phyloP scores from a whole-genome alignment of 179 eudicot genomes.

The Drosera spatulata region DNA sequence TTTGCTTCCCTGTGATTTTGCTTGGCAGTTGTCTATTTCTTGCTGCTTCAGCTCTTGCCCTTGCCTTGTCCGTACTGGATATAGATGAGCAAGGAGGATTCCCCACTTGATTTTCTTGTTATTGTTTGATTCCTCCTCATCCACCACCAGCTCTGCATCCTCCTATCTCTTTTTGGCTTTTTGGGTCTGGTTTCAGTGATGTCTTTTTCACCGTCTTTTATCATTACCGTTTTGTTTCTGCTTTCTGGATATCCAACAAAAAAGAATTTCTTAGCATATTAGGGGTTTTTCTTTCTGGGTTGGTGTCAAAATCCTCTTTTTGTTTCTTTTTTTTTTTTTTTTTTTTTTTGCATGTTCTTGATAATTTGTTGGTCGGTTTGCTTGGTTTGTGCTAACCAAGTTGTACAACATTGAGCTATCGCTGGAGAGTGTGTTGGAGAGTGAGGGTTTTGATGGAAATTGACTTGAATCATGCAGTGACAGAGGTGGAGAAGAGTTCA shows the following conservation, averaged over 20 bases:
- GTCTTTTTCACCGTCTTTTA: background rate
- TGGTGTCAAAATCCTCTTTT: slow-evolving; percentile 18
- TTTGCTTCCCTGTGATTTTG: slow-evolving; percentile 31
- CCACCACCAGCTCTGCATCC: background rate
- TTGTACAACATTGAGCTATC: background rate
- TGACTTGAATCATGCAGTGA: slow-evolving; percentile 67
- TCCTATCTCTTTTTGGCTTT: slow-evolving; percentile 5
- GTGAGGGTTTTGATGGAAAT: slow-evolving; percentile 45
- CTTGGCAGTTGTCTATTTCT: slow-evolving; percentile 50
- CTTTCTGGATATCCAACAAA: slow-evolving; percentile 19
- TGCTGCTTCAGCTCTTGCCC: slow-evolving; percentile 22
- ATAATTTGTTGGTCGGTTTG: slow-evolving; percentile 4
- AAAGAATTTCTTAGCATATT: slow-evolving; percentile 26
- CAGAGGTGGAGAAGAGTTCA: slow-evolving; percentile 31
- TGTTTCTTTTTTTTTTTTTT: slow-evolving; percentile 8
- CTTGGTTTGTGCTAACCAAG: slow-evolving; percentile 2
- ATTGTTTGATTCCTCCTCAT: slow-evolving; percentile 31
- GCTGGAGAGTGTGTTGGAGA: slow-evolving; percentile 3
- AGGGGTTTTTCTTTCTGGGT: slow-evolving; percentile 18
- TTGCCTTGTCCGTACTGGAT: slow-evolving; percentile 36
- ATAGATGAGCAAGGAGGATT: slow-evolving; percentile 41
- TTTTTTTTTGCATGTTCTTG: slow-evolving; percentile 2
- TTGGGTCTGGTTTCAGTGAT: slow-evolving; percentile 7
- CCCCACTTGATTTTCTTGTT: slow-evolving; percentile 60
- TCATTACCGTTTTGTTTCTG: slow-evolving; percentile 1